Percentiles rank a stretch among this genome's conserved stretches.
Evolutionary conservation across 441 rosid species (phyloP).

Genomic region (Macaranga tanarius): DNA sequence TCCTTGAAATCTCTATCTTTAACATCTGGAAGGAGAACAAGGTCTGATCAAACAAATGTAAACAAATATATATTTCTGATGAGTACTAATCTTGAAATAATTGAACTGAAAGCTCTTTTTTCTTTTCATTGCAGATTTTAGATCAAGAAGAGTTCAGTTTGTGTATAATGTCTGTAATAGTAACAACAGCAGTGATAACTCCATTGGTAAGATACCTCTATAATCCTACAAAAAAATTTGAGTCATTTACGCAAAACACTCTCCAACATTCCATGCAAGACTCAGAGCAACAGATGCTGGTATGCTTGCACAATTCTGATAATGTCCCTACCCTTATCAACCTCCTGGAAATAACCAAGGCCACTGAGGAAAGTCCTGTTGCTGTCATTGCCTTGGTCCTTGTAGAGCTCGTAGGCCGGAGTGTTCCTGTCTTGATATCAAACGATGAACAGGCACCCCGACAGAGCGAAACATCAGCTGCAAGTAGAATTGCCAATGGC

Average conservation of each 20-base stretch:
- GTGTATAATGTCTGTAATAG: slow-evolving; percentile 25
- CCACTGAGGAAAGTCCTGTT: slow-evolving; percentile 35
- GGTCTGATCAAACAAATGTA: slow-evolving; percentile 14
- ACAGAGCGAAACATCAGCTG: slow-evolving; percentile 22
- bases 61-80: fast-evolving
- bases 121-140: slow-evolving; percentile 28
- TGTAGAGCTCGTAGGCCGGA: slow-evolving; percentile 51
- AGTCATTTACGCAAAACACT: slow-evolving; percentile 29
- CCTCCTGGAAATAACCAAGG: slow-evolving; percentile 48
- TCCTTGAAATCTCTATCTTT: slow-evolving; percentile 27
- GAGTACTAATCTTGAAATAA: neutral
- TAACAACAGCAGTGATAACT: slow-evolving; percentile 28
- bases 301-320: slow-evolving; percentile 43
- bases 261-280: slow-evolving; percentile 29
- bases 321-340: slow-evolving; percentile 44
- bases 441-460: slow-evolving; percentile 27
- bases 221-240: slow-evolving; percentile 32
- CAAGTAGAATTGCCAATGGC: slow-evolving; percentile 36
- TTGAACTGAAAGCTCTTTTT: neutral
- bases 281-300: slow-evolving; percentile 41
- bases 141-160: slow-evolving; percentile 24
- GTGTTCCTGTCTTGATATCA: slow-evolving; percentile 42
- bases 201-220: slow-evolving; percentile 32
- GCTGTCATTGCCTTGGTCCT: slow-evolving; percentile 39
- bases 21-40: slow-evolving; percentile 27